Evolutionary conservation across 2,329 filamentous ascomycete species (phyloP), one percentile per base, ranked within the genome.

Genomic region (Diaporthe citri): DNA sequence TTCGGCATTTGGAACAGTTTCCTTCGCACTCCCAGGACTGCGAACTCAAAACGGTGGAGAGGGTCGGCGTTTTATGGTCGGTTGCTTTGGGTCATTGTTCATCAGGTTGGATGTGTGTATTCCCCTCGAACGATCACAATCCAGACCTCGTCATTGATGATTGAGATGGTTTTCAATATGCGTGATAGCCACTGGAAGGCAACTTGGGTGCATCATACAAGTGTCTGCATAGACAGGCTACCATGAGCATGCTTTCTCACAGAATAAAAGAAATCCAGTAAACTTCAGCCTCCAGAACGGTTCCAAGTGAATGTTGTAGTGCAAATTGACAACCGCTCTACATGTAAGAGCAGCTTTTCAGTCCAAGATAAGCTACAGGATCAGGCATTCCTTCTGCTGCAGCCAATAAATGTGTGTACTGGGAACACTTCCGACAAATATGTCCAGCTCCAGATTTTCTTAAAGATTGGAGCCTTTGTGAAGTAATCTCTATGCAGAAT

Each of bases 41-140:
- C 39, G 64, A 56, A 39, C 31, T 46, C 43, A 66, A 71, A 72
- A 22, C 28, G 66, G 67, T 41, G 66, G 59, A 72, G 12, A 71
- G 51, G 59, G 31, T 71, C 36, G 74, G 74, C 74, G 74, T 76
- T 76, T 67, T 67, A 62, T 17, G 74, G 72, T 72, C 48, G 72
- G 72, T 41, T 76, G 71, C 34, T 55, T 72, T 72, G 12, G 39
- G 25, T 71, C 48, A 71, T 73, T 75, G 62, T 22, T 51, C 57
- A 64, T 64, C 57, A 55, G 48, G 48, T 31, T 34, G 57, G 57
- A 56, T 36, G 10, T 56, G 41, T 46, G 25, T 46, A 43, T 57
- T 64, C 46, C 31, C n/a, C n/a, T 43, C 28, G 34, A 39, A 31
- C 55, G 8, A 25, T 48, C 31, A 20, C 22, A 25, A 34, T 52